Percentiles rank a stretch among this genome's conserved stretches.
Conservation (phyloP, 352 stramenopile species). For the Stramenopiles sp. region DNA sequence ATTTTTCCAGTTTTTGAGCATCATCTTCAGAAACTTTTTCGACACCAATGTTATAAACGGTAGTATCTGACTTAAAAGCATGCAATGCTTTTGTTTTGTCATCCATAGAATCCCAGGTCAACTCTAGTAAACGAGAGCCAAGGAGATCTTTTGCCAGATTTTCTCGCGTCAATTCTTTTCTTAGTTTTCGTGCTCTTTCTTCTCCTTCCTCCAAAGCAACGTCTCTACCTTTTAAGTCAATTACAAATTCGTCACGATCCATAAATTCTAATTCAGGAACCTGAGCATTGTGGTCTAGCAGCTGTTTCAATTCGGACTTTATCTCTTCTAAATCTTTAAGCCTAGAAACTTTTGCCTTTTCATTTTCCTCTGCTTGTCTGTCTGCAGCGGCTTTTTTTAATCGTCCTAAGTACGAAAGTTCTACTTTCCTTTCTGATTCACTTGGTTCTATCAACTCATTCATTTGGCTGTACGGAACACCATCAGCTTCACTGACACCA, state of each 20-base stretch:
- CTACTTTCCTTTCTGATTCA: too few relatives aligned
- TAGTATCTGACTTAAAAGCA: constrained; percentile 28
- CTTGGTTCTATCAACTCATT: too few relatives aligned
- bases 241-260: constrained; percentile 56
- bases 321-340: constrained; percentile 49
- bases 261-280: constrained; percentile 45
- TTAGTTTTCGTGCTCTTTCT: constrained; percentile 43
- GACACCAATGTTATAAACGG: constrained; percentile 59
- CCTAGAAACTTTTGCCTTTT: too few relatives aligned
- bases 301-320: constrained; percentile 37
- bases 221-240: constrained; percentile 53
- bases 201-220: constrained; percentile 29
- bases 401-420: too few relatives aligned
- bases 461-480: too few relatives aligned
- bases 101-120: constrained; percentile 64
- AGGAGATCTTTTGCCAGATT: too few relatives aligned
- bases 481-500: too few relatives aligned
- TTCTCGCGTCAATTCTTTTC: too few relatives aligned
- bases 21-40: constrained; percentile 34
- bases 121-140: constrained; percentile 53
- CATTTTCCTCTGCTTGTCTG: too few relatives aligned
- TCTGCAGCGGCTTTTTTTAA: too few relatives aligned
- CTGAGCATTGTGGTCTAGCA: constrained; percentile 45
- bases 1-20: constrained; percentile 18
- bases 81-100: constrained; percentile 40